phyloP scores from a whole-genome alignment of 1,139 yeast species.

The Magnusiomyces ingens region DNA sequence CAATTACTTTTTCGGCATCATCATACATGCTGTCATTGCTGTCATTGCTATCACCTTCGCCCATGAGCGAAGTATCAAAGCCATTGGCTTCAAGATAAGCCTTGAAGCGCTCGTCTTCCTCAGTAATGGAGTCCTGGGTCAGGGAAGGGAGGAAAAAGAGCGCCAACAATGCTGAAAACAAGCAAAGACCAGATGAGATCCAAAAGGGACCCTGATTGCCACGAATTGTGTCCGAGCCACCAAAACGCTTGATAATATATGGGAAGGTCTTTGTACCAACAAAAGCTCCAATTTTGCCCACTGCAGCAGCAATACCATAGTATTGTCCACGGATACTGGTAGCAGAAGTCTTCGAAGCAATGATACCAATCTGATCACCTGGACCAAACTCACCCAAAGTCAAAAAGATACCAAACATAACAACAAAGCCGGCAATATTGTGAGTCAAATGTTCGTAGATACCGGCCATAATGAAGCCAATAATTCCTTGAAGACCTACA shows the following conservation, averaged over 20 bases:
- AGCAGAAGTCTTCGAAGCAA: conserved; percentile 82
- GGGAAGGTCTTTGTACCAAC: conserved; percentile 85
- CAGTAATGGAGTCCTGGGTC: conserved; percentile 73
- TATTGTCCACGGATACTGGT: conserved; percentile 86
- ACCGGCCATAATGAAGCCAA: conserved; percentile 87
- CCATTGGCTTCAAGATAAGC: conserved; percentile 45
- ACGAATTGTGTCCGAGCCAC: conserved; percentile 38
- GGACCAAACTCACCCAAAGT: conserved; percentile 92
- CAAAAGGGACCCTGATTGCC: conserved; percentile 76
- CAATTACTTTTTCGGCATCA: too few species aligned
- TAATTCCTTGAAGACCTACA: conserved; percentile 60
- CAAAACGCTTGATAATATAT: conserved; percentile 49
- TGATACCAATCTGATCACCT: conserved; percentile 83
- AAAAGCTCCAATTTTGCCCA: conserved; percentile 52
- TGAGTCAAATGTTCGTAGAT: conserved; percentile 48
- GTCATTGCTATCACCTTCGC: conserved; percentile 14
- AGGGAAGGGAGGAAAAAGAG: conserved; percentile 70
- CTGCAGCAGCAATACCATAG: conserved; percentile 80
- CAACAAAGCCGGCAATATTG: conserved; percentile 71
- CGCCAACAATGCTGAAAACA: conserved; percentile 63
- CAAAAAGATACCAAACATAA: conserved; percentile 78
- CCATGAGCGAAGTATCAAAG: conserved; percentile 29
- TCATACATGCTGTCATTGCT: too few species aligned
- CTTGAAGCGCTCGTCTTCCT: conserved; percentile 67
- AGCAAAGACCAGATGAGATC: conserved; percentile 69